These are phyloP conservation scores for Neohortaea acidophila DNA, from an alignment of 495 filamentous ascomycete genomes.

Conservation along the genomic window DNA sequence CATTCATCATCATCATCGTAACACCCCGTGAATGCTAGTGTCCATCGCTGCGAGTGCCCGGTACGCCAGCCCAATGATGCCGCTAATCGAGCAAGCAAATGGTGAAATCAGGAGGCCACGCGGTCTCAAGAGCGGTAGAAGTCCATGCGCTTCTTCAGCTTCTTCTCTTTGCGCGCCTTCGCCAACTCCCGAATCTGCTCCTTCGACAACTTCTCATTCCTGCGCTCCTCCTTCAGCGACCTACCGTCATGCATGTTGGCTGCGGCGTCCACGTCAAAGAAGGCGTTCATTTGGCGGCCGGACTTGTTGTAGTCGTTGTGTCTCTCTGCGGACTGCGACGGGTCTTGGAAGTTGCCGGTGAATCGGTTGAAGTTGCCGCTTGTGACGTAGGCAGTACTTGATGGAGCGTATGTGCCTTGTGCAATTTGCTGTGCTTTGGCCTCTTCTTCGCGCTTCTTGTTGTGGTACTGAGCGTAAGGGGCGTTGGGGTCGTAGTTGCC, in stretches of 20 bases:
- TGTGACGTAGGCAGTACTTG: conserved; percentile 39
- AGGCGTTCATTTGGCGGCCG: conserved; percentile 78
- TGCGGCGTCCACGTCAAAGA: conserved; percentile 94
- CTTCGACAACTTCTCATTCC: conserved; percentile 75
- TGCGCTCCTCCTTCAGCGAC: conserved; percentile 79
- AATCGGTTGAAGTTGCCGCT: conserved; percentile 79
- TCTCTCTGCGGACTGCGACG: conserved; percentile 47
- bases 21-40: no score
- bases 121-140: conserved; percentile 42
- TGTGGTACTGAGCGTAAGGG: conserved; percentile 55
- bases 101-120: no score
- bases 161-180: conserved; percentile 57
- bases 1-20: no score
- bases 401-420: conserved; percentile 13
- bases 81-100: no score
- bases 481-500: conserved; percentile 90
- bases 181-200: conserved; percentile 62
- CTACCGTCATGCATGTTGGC: conserved; percentile 86
- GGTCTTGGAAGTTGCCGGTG: conserved; percentile 69
- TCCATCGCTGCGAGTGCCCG: no score
- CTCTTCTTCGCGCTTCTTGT: conserved; percentile 23
- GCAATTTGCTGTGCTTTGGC: conserved; percentile 16
- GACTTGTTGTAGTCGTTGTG: conserved; percentile 85
- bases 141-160: conserved; percentile 85
- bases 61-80: no score